These are phyloP conservation scores for Eimeria falciformis DNA, from an alignment of 169 alveolate genomes.

Conservation along the genomic window DNA sequence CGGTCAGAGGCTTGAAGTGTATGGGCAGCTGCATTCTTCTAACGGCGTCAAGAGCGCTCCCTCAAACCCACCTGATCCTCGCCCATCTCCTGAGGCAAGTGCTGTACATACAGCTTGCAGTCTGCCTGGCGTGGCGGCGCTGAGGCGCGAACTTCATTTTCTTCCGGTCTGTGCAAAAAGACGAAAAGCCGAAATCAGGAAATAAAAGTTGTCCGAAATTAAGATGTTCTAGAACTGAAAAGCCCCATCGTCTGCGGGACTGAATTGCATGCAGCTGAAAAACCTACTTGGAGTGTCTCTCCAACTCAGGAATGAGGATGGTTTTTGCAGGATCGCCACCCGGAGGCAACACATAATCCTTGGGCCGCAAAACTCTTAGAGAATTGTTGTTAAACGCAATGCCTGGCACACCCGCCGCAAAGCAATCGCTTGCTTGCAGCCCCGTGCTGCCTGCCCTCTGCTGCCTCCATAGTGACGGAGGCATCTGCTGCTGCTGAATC, in stretches of 20 bases:
- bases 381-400: constrained; percentile 86
- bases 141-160: constrained; percentile 68
- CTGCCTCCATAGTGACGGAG: background rate
- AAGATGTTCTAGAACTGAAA: too few relatives aligned
- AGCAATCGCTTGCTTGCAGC: background rate
- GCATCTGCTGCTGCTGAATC: too few relatives aligned
- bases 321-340: constrained; percentile 85
- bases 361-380: constrained; percentile 87
- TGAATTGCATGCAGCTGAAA: too few relatives aligned
- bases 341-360: constrained; percentile 88
- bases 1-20: background rate
- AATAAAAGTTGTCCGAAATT: too few relatives aligned
- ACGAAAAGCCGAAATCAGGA: background rate
- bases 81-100: constrained; percentile 88
- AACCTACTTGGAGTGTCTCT: constrained; percentile 27
- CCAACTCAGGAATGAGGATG: constrained; percentile 73
- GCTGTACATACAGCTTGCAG: constrained; percentile 85
- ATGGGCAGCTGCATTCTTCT: background rate
- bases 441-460: background rate
- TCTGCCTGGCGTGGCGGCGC: constrained; percentile 81
- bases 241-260: too few relatives aligned
- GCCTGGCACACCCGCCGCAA: constrained; percentile 57
- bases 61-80: constrained; percentile 86
- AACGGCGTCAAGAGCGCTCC: background rate
- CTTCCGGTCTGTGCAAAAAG: constrained; percentile 3